Percentiles rank a stretch among this genome's conserved stretches.
These are phyloP conservation scores for Coniella vitis DNA, from an alignment of 2,329 filamentous ascomycete genomes.

Conservation along the genomic window DNA sequence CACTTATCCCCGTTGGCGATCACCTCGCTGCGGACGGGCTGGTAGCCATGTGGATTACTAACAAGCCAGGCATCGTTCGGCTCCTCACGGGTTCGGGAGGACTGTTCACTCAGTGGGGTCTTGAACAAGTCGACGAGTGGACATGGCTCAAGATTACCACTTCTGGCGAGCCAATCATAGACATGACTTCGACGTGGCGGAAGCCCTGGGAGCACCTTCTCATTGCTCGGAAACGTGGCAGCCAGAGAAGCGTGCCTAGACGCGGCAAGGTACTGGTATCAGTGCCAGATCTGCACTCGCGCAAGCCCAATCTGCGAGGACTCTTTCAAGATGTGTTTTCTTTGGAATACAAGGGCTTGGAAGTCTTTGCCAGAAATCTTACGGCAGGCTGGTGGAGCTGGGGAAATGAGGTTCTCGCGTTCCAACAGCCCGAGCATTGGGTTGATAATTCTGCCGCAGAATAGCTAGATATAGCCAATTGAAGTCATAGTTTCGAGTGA, in stretches of 20 bases:
- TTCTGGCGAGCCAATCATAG: conserved; percentile 56
- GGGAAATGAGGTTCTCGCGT: conserved; percentile 68
- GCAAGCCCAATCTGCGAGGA: conserved; percentile 65
- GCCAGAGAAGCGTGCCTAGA: conserved; percentile 23
- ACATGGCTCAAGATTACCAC: conserved; percentile 69
- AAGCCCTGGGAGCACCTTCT: conserved; percentile 73
- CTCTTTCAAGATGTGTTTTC: conserved; percentile 52
- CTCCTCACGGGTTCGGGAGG: conserved; percentile 41
- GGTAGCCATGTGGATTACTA: conserved; percentile 72
- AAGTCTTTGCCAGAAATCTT: conserved; percentile 69
- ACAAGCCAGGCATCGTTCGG: conserved; percentile 54
- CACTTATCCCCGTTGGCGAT: conserved; percentile 47
- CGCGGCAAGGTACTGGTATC: conserved; percentile 55
- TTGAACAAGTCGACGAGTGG: conserved; percentile 65
- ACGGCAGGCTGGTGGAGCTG: conserved; percentile 73
- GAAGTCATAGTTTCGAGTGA: too few species aligned
- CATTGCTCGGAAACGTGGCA: conserved; percentile 42
- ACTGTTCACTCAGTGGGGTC: conserved; percentile 60
- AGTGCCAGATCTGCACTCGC: conserved; percentile 70
- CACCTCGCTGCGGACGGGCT: conserved; percentile 48
- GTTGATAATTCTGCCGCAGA: conserved; percentile 11
- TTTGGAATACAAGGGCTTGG: conserved; percentile 51
- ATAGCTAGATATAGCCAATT: not conserved
- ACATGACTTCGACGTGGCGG: conserved; percentile 55
- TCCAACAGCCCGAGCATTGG: conserved; percentile 56